Evolutionary conservation across 2,329 filamentous ascomycete species (phyloP).

Genomic region (Phialocephala sp.): DNA sequence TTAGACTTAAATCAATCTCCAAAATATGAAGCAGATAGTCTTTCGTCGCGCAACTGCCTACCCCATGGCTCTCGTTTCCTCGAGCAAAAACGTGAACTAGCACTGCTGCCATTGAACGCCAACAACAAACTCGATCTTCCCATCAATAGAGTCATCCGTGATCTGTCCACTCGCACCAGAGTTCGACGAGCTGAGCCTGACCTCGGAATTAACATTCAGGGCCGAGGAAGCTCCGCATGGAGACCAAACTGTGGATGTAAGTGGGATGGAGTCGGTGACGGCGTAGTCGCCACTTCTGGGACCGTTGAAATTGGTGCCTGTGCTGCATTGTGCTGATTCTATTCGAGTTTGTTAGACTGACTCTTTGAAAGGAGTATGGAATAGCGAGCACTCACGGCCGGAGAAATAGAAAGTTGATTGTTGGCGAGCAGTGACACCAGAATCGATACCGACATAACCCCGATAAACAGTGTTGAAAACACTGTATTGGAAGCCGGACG

Average conservation of each 20-base stretch:
- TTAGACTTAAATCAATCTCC: too few species aligned
- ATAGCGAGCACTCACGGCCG: conserved; percentile 20
- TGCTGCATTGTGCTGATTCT: conserved; percentile 28
- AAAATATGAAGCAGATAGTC: not conserved
- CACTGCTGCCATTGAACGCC: conserved; percentile 9
- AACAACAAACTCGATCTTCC: conserved; percentile 11
- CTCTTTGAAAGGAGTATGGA: not conserved
- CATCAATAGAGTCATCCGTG: not conserved
- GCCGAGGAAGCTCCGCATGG: conserved; percentile 27
- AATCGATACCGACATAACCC: conserved; percentile 30
- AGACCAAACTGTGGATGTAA: conserved; percentile 33
- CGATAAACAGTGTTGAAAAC: conserved; percentile 29
- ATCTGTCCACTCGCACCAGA: not conserved
- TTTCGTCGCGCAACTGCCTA: not conserved
- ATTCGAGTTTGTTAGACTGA: not conserved
- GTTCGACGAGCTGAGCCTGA: conserved; percentile 20
- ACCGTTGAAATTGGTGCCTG: conserved; percentile 29
- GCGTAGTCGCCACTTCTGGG: conserved; percentile 27
- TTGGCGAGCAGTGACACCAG: conserved; percentile 30
- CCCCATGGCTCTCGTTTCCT: not conserved
- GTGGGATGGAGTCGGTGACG: conserved; percentile 18
- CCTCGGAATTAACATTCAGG: conserved; percentile 33
- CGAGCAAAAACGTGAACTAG: not conserved
- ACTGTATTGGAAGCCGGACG: conserved; percentile 34
- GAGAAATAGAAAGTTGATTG: conserved; percentile 34